phyloP scores from a whole-genome alignment of 768 basidiomycete genomes.

The Collybiopsis luxurians region DNA sequence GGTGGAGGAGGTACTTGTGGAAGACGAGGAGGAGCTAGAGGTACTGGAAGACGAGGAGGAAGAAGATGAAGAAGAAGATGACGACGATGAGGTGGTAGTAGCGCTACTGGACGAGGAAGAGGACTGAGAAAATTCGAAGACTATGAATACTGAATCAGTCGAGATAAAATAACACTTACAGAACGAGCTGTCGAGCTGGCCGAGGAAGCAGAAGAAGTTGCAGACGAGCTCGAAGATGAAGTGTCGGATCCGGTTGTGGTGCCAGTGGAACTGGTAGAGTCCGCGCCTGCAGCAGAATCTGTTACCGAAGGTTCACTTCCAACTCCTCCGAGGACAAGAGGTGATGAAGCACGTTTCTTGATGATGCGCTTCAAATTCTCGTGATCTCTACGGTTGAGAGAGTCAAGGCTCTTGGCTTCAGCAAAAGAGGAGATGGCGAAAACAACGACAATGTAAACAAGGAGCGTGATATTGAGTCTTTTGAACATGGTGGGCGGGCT shows the following conservation, averaged over 20 bases:
- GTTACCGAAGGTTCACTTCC: conserved; percentile 10
- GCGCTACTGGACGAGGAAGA: background rate
- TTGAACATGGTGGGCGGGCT: conserved; percentile 18
- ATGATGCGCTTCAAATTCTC: conserved; percentile 41
- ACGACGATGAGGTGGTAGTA: background rate
- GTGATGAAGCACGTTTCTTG: conserved; percentile 35
- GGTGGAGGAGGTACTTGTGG: background rate
- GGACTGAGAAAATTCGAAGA: background rate
- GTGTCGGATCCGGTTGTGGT: conserved; percentile 1
- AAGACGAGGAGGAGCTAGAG: conserved; percentile 3
- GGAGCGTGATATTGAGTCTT: conserved; percentile 39
- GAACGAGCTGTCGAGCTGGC: background rate
- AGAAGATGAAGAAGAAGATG: background rate
- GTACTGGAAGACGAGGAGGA: background rate
- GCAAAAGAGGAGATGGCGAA: conserved; percentile 34
- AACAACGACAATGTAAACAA: conserved; percentile 40
- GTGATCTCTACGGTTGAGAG: conserved; percentile 38
- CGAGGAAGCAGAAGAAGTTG: conserved; percentile 3
- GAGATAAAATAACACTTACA: background rate
- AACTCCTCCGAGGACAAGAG: conserved; percentile 12
- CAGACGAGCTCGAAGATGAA: conserved; percentile 5
- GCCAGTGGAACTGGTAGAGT: conserved; percentile 8
- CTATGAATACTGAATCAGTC: too few species aligned
- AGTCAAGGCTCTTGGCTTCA: conserved; percentile 28
- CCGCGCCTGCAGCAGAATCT: background rate